Percentiles rank a stretch among this genome's conserved stretches.
phyloP scores from a whole-genome alignment of 2,329 filamentous ascomycete species.

The Emydomyces testavorans region DNA sequence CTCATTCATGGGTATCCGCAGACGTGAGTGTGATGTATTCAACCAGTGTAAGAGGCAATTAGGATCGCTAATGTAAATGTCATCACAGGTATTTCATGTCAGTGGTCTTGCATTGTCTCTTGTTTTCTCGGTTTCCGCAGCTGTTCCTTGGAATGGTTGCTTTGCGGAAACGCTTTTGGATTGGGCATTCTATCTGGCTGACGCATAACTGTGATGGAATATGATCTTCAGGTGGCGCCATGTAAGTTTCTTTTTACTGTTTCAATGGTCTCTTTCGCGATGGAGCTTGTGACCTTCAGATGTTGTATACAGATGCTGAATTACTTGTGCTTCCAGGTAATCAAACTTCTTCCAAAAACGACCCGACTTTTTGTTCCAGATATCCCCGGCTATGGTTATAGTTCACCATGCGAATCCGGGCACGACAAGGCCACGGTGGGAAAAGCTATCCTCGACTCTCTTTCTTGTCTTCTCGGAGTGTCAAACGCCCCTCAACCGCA shows the following conservation, averaged over 20 bases:
- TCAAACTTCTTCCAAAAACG: conserved; percentile 29
- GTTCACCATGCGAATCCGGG: conserved; percentile 24
- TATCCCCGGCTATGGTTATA: conserved; percentile 40
- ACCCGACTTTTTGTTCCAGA: conserved; percentile 39
- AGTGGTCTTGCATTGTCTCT: not conserved
- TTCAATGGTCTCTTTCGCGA: not conserved
- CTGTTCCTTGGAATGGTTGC: no score
- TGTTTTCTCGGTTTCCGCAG: not conserved
- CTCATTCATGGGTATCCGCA: conserved; percentile 15
- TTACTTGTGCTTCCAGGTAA: conserved; percentile 21
- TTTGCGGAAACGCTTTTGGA: no score
- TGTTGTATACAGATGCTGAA: not conserved
- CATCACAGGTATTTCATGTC: conserved; percentile 4
- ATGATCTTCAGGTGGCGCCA: conserved; percentile 13
- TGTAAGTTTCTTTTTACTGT: conserved; percentile 4
- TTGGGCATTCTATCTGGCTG: not conserved
- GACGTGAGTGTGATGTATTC: conserved; percentile 9
- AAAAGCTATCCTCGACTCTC: conserved; percentile 14
- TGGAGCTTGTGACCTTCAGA: no score
- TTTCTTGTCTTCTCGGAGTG: conserved; percentile 3
- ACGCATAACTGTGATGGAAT: not conserved
- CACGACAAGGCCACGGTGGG: conserved; percentile 16
- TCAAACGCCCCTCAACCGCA: not conserved
- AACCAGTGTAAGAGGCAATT: not conserved
- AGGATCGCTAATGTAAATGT: not conserved